Conservation (phyloP, 208 protist species). For the Crithidia acanthocephali region DNA sequence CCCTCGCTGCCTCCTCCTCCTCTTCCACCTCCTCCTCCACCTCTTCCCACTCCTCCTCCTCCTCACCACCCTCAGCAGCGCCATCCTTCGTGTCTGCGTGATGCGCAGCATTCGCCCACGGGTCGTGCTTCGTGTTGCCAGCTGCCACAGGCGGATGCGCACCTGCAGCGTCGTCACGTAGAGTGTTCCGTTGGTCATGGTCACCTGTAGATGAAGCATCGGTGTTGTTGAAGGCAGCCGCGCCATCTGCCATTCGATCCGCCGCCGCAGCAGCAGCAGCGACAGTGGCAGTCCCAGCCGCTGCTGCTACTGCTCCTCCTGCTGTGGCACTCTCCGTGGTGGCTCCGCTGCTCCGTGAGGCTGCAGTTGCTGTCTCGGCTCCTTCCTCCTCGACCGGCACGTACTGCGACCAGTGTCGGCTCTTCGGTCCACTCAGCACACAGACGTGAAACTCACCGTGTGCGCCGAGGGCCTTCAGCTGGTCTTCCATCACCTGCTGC, state of each 20-base stretch:
- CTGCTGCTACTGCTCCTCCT: too few species aligned
- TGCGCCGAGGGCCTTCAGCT: slow-evolving; percentile 16
- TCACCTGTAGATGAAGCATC: too few species aligned
- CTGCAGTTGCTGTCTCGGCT: not conserved
- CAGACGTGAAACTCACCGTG: slow-evolving; percentile 31
- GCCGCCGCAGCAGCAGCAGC: not conserved
- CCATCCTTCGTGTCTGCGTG: too few species aligned
- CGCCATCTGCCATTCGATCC: too few species aligned
- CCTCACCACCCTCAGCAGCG: not conserved
- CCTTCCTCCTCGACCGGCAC: not conserved
- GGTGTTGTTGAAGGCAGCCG: too few species aligned
- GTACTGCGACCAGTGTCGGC: slow-evolving; percentile 32
- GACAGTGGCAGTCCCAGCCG: not conserved
- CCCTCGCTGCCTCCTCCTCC: not conserved
- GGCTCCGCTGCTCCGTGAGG: not conserved
- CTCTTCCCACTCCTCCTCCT: slow-evolving; percentile 30
- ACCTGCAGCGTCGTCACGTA: too few species aligned
- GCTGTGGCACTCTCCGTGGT: too few species aligned
- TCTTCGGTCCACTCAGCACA: slow-evolving; percentile 28
- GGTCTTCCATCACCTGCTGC: slow-evolving; percentile 30
- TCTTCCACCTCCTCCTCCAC: slow-evolving; percentile 27
- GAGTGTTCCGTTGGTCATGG: too few species aligned
- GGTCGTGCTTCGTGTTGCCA: too few species aligned
- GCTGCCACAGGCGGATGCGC: too few species aligned
- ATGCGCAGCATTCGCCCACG: too few species aligned